Percentiles rank a stretch among this genome's conserved stretches.
phyloP scores from a whole-genome alignment of 495 filamentous ascomycete species.

The Cercophora scortea region DNA sequence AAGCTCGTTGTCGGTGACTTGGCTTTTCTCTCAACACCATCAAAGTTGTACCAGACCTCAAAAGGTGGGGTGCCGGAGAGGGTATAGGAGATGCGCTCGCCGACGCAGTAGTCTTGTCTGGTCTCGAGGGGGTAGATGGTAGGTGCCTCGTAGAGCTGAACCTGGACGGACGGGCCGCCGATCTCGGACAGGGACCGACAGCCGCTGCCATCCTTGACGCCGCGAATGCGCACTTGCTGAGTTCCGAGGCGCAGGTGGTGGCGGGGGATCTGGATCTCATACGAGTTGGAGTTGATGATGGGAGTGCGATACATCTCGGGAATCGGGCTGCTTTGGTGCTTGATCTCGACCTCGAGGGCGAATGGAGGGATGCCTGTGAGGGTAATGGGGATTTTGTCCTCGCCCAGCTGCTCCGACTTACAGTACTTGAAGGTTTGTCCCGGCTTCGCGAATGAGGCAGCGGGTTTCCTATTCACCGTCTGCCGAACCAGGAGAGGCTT shows the following conservation, averaged over 20 bases:
- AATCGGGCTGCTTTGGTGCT: constrained; percentile 71
- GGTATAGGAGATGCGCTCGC: constrained; percentile 83
- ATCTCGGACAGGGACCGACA: constrained; percentile 61
- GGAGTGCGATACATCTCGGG: constrained; percentile 73
- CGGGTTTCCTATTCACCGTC: constrained; percentile 71
- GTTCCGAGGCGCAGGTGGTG: constrained; percentile 73
- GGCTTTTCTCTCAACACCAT: constrained; percentile 68
- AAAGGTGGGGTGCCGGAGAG: constrained; percentile 85
- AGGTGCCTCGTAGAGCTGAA: constrained; percentile 85
- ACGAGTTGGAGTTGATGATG: constrained; percentile 61
- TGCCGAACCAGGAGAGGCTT: constrained; percentile 66
- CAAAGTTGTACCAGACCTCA: constrained; percentile 85
- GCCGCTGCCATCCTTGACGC: constrained; percentile 76
- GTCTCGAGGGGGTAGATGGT: constrained; percentile 79
- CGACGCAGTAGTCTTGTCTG: constrained; percentile 88
- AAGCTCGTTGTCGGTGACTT: constrained; percentile 69
- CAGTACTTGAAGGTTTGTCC: constrained; percentile 96
- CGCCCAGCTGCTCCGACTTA: constrained; percentile 67
- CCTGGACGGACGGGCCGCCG: constrained; percentile 65
- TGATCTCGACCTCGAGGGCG: constrained; percentile 81
- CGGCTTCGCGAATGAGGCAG: constrained; percentile 70
- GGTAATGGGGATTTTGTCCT: constrained; percentile 78
- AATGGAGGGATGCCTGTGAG: constrained; percentile 83
- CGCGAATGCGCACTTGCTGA: constrained; percentile 78
- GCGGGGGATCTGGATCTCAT: constrained; percentile 76